Percentiles rank a stretch among this genome's conserved stretches.
Evolutionary conservation across 2,329 filamentous ascomycete species (phyloP).

Genomic region (Fusarium pininemorale): DNA sequence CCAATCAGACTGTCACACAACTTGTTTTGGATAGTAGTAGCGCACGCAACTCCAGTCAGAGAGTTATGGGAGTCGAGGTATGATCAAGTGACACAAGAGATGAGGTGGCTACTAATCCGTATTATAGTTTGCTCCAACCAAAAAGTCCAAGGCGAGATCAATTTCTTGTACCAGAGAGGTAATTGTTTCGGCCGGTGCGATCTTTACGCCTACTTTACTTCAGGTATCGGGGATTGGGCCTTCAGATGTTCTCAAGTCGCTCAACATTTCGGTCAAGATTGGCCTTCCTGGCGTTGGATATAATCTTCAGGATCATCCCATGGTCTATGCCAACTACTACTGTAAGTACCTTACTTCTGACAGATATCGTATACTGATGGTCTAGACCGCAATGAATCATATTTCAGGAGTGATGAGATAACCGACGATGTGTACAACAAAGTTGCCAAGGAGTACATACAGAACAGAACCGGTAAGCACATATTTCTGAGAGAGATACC

Average conservation of each 20-base stretch:
- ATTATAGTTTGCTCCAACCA: not conserved
- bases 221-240: conserved; percentile 25
- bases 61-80: conserved; percentile 24
- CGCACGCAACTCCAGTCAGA: not conserved
- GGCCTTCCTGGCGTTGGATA: conserved; percentile 15
- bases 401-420: conserved; percentile 11
- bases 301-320: conserved; percentile 25
- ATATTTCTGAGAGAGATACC: not conserved
- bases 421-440: conserved; percentile 4
- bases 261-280: conserved; percentile 1
- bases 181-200: conserved; percentile 20
- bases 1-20: conserved; percentile 1
- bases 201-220: conserved; percentile 16
- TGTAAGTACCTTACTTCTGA: not conserved
- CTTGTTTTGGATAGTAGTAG: conserved; percentile 3
- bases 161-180: conserved; percentile 3
- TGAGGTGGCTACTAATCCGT: not conserved
- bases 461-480: conserved; percentile 5
- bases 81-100: too few species aligned
- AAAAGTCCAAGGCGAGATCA: not conserved
- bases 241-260: not conserved
- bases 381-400: conserved; percentile 8
- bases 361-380: not conserved
- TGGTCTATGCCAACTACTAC: conserved; percentile 12
- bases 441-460: conserved; percentile 7